Evolutionary conservation across 176 grass and related monocot species (phyloP).

Genomic region (Saccharum spontaneum): DNA sequence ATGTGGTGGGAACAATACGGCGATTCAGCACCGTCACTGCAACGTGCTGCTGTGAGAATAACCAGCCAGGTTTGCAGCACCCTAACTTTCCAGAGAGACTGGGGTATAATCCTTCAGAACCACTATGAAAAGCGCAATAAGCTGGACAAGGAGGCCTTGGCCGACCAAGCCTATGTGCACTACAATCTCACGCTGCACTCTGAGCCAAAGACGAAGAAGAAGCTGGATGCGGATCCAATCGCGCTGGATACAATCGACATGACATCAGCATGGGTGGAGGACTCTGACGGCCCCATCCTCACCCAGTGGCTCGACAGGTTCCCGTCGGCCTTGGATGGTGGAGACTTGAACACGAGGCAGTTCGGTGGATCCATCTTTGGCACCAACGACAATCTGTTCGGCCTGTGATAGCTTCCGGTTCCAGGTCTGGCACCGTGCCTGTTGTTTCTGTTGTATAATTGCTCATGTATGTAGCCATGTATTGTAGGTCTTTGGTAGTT

Average conservation of each 20-base stretch:
- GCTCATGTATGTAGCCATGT: constrained; percentile 11
- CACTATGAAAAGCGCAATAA: constrained; percentile 84
- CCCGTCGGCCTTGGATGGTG: constrained; percentile 62
- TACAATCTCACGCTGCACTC: constrained; percentile 78
- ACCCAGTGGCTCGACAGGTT: constrained; percentile 92
- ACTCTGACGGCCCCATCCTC: constrained; percentile 60
- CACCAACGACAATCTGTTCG: constrained; percentile 74
- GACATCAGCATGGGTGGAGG: constrained; percentile 90
- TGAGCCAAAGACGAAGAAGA: constrained; percentile 45
- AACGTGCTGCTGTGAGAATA: constrained; percentile 79
- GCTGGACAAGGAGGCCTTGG: constrained; percentile 73
- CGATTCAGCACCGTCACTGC: constrained; percentile 71
- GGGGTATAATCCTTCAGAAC: constrained; percentile 68
- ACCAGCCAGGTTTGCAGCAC: constrained; percentile 94
- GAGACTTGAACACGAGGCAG: constrained; percentile 76
- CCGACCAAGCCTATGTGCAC: constrained; percentile 81
- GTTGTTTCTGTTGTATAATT: constrained; percentile 15
- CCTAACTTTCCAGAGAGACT: constrained; percentile 70
- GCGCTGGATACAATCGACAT: constrained; percentile 65
- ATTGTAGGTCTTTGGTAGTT: constrained; percentile 22
- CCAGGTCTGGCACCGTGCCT: neutral
- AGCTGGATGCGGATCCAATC: constrained; percentile 59
- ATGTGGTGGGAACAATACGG: constrained; percentile 99
- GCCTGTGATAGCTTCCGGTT: constrained; percentile 44
- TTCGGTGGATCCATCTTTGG: constrained; percentile 74